These are phyloP conservation scores for Ogataea angusta DNA, from an alignment of 805 yeast genomes.

Conservation along the genomic window DNA sequence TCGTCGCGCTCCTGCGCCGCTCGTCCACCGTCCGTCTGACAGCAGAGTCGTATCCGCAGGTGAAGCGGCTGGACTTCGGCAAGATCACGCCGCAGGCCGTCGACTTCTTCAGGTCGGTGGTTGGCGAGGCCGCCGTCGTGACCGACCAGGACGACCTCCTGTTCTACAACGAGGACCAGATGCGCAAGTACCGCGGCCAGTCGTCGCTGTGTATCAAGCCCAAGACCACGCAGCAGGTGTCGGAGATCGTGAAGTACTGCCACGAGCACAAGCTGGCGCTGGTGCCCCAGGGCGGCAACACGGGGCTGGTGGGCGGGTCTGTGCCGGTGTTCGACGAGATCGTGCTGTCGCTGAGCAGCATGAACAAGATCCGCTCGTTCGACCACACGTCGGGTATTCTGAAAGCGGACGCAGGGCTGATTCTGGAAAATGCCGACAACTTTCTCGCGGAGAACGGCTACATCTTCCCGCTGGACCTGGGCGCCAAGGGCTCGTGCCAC, in stretches of 20 bases:
- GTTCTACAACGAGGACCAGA: slow-evolving; percentile 86
- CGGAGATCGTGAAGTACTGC: slow-evolving; percentile 75
- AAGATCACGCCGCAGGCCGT: slow-evolving; percentile 55
- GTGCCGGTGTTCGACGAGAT: slow-evolving; percentile 91
- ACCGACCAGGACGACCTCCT: slow-evolving; percentile 62
- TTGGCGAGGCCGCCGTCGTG: slow-evolving; percentile 48
- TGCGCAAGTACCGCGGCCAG: slow-evolving; percentile 90
- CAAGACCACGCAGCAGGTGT: slow-evolving; percentile 71
- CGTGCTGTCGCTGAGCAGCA: slow-evolving; percentile 60
- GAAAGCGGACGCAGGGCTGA: slow-evolving; percentile 87
- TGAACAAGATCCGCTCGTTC: slow-evolving; percentile 79
- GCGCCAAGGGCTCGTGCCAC: slow-evolving; percentile 96
- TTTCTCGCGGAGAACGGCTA: slow-evolving; percentile 77
- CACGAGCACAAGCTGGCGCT: slow-evolving; percentile 74
- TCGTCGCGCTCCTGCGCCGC: slow-evolving; percentile 2
- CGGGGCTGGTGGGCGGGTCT: slow-evolving; percentile 94
- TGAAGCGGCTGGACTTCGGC: slow-evolving; percentile 53
- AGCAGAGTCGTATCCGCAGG: slow-evolving; percentile 62
- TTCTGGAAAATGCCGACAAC: slow-evolving; percentile 80
- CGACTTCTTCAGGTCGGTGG: slow-evolving; percentile 53
- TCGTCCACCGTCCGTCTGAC: slow-evolving; percentile 43
- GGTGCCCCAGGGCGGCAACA: slow-evolving; percentile 97
- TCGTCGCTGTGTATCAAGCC: slow-evolving; percentile 81
- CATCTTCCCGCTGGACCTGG: slow-evolving; percentile 89
- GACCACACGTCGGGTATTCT: slow-evolving; percentile 81